Conservation (phyloP, 148 eudicot species). For the Cornus florida region DNA sequence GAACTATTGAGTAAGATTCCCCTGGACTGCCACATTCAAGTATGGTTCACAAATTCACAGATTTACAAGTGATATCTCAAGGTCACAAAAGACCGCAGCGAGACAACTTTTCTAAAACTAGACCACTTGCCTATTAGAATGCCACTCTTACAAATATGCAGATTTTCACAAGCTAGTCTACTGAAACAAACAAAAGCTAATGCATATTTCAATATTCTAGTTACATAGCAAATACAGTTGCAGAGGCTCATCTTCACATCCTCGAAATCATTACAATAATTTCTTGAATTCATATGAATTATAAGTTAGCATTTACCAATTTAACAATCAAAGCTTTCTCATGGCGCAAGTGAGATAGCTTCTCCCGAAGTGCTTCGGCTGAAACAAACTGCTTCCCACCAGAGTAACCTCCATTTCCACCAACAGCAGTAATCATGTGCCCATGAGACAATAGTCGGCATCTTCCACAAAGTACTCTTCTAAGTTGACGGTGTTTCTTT, state of each 20-base stretch:
- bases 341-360: conserved; percentile 85
- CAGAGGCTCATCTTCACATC: background rate
- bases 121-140: background rate
- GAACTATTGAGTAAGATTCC: background rate
- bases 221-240: background rate
- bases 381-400: conserved; percentile 95
- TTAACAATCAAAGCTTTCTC: conserved; percentile 91
- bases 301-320: conserved; percentile 45
- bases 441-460: conserved; percentile 93
- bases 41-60: background rate
- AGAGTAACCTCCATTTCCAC: conserved; percentile 96
- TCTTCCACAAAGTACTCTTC: conserved; percentile 82
- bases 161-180: background rate
- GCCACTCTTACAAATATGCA: no score
- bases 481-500: conserved; percentile 88
- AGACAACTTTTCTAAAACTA: background rate
- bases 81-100: no score
- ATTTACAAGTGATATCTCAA: no score
- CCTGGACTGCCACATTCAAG: background rate
- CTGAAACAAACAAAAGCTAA: background rate
- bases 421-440: conserved; percentile 96
- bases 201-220: background rate
- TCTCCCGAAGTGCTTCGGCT: conserved; percentile 88
- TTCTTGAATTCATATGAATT: background rate
- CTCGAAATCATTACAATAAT: background rate